Conservation (phyloP, 495 filamentous ascomycete genomes). For the Bombardia bombarda region DNA sequence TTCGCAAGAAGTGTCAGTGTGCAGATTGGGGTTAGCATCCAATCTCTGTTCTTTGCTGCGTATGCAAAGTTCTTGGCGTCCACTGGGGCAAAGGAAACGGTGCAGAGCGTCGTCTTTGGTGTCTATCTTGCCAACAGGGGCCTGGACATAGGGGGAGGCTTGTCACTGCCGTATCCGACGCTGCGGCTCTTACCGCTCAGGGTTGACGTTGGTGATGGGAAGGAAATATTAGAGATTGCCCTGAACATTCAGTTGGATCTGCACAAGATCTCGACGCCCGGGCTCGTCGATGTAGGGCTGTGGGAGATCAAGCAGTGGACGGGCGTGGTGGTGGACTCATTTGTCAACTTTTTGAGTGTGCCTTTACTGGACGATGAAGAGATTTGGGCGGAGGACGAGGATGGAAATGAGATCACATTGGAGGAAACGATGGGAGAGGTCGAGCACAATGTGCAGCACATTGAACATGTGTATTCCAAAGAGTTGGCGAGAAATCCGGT, state of each 20-base stretch:
- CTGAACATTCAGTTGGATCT: conserved; percentile 32
- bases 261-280: conserved; percentile 24
- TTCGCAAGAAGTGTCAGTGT: conserved; percentile 11
- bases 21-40: conserved; percentile 26
- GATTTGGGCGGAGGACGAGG: background rate
- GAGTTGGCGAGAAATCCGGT: conserved; percentile 15
- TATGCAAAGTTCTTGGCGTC: conserved; percentile 22
- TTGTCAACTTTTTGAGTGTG: conserved; percentile 49
- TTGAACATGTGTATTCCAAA: background rate
- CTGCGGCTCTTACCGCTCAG: conserved; percentile 34
- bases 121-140: conserved; percentile 38
- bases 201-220: conserved; percentile 9
- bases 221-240: conserved; percentile 16
- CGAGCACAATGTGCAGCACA: background rate
- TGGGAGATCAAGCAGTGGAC: conserved; percentile 46
- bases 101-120: conserved; percentile 28
- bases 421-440: background rate
- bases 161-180: conserved; percentile 23
- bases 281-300: conserved; percentile 29
- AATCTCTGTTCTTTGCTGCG: conserved; percentile 35
- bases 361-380: conserved; percentile 6
- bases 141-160: conserved; percentile 9
- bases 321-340: conserved; percentile 35
- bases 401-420: background rate
- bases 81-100: background rate